phyloP scores from a whole-genome alignment of 768 basidiomycete species.

The Pisolithus marmoratus region DNA sequence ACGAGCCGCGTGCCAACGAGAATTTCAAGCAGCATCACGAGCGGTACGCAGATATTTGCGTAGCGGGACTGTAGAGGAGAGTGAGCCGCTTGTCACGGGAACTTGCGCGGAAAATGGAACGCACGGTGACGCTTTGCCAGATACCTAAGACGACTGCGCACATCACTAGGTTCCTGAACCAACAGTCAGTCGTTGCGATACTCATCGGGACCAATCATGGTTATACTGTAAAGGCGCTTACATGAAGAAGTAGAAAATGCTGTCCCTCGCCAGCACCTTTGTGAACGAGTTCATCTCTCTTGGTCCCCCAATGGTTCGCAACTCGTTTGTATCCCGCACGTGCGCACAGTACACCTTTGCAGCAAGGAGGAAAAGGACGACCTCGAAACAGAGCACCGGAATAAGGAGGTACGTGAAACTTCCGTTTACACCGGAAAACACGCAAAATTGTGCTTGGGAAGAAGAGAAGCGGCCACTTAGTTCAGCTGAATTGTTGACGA shows the following conservation, averaged over 20 bases:
- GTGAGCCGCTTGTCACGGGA: not conserved
- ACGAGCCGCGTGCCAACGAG: slow-evolving; percentile 27
- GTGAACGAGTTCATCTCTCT: slow-evolving; percentile 16
- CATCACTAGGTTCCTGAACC: slow-evolving; percentile 17
- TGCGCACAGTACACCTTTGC: slow-evolving; percentile 12
- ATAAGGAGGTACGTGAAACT: slow-evolving; percentile 24
- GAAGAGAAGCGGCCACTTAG: slow-evolving; percentile 6
- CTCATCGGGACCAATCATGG: no score
- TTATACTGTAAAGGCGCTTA: slow-evolving; percentile 12
- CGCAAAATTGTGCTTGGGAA: slow-evolving; percentile 12
- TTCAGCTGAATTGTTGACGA: not conserved
- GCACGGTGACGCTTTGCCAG: slow-evolving; percentile 21
- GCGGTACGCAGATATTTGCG: slow-evolving; percentile 26
- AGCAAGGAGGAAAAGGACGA: slow-evolving; percentile 18
- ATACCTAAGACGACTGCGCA: slow-evolving; percentile 22
- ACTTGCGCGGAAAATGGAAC: not conserved
- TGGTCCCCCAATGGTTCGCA: not conserved
- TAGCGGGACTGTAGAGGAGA: slow-evolving; percentile 12
- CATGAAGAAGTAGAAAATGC: slow-evolving; percentile 28
- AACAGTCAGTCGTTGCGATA: not conserved
- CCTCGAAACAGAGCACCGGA: slow-evolving; percentile 27
- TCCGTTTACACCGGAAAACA: slow-evolving; percentile 17
- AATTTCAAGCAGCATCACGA: slow-evolving; percentile 27
- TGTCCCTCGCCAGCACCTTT: slow-evolving; percentile 21
- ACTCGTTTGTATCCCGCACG: slow-evolving; percentile 1